Evolutionary conservation across 2,329 filamentous ascomycete genomes (phyloP).

Genomic region (Lachnellula cervina): DNA sequence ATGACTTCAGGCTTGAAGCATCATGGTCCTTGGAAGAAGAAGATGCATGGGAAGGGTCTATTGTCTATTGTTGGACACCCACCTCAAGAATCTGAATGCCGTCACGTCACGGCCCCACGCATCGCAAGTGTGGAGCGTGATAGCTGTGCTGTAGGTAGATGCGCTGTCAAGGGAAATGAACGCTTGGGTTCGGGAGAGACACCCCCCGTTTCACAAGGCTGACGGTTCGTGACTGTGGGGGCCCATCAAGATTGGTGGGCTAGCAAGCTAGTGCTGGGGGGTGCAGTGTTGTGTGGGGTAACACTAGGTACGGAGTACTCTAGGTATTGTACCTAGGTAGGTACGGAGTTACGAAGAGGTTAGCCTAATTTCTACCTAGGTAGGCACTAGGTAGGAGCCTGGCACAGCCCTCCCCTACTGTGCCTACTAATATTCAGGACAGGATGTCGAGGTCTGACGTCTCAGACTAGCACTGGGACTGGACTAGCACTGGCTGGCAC

Average conservation of each 20-base stretch:
- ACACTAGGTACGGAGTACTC: background rate
- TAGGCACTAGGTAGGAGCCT: background rate
- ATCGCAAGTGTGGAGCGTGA: background rate
- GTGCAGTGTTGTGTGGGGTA: background rate
- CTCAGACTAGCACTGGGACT: background rate
- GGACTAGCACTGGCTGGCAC: background rate
- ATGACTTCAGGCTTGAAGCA: conserved; percentile 3
- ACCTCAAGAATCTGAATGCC: background rate
- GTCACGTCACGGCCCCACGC: background rate
- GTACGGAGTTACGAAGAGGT: too few relatives aligned
- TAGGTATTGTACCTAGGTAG: too few relatives aligned
- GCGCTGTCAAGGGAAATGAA: conserved; percentile 1
- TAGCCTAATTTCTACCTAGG: background rate
- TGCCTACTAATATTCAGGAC: too few relatives aligned
- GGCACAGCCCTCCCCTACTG: too few relatives aligned
- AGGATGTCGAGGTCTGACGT: too few relatives aligned
- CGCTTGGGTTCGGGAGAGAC: background rate
- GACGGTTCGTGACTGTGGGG: background rate
- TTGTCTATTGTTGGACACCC: too few relatives aligned
- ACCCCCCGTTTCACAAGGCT: conserved; percentile 1
- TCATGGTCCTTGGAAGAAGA: background rate
- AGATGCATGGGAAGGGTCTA: background rate
- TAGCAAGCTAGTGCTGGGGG: background rate
- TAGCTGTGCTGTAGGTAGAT: background rate
- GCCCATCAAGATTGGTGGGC: background rate